Conservation (phyloP, 768 basidiomycete species). For the Hygrocybe punicea region DNA sequence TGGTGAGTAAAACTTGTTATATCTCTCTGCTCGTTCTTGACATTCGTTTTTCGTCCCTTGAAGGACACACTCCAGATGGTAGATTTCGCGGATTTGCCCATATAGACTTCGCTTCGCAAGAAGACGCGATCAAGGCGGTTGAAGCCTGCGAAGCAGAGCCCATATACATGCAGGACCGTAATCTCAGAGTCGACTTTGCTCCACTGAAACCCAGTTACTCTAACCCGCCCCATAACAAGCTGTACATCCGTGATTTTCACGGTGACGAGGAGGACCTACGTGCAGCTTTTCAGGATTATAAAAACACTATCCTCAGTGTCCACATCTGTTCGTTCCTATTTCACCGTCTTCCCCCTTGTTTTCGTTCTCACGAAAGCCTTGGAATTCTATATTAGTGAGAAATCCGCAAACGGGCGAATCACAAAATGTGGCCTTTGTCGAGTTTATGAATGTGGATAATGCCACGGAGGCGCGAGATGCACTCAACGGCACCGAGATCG, state of each 20-base stretch:
- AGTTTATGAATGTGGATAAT: constrained; percentile 45
- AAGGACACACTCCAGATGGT: constrained; percentile 33
- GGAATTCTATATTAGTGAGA: constrained; percentile 31
- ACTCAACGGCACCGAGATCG: constrained; percentile 37
- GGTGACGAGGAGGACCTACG: constrained; percentile 27
- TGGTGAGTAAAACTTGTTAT: constrained; percentile 32
- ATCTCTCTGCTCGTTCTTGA: constrained; percentile 1
- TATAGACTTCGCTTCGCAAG: constrained; percentile 39
- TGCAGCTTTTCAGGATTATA: constrained; percentile 22
- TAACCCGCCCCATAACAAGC: constrained; percentile 27
- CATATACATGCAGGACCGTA: constrained; percentile 47
- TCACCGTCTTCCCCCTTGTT: background rate
- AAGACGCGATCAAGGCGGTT: constrained; percentile 37
- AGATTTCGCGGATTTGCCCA: constrained; percentile 45
- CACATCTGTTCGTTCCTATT: constrained; percentile 12
- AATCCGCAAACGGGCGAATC: constrained; percentile 18
- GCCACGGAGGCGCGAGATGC: constrained; percentile 48
- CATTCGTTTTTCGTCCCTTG: constrained; percentile 5
- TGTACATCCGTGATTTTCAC: constrained; percentile 28
- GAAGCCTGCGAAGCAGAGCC: constrained; percentile 42
- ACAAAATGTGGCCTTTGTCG: constrained; percentile 47
- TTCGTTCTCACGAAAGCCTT: background rate
- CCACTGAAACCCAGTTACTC: background rate
- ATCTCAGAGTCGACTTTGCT: constrained; percentile 43
- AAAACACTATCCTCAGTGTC: constrained; percentile 10